These are phyloP conservation scores for Petunia hybrid DNA, from an alignment of 305 asterid genomes.

Conservation along the genomic window DNA sequence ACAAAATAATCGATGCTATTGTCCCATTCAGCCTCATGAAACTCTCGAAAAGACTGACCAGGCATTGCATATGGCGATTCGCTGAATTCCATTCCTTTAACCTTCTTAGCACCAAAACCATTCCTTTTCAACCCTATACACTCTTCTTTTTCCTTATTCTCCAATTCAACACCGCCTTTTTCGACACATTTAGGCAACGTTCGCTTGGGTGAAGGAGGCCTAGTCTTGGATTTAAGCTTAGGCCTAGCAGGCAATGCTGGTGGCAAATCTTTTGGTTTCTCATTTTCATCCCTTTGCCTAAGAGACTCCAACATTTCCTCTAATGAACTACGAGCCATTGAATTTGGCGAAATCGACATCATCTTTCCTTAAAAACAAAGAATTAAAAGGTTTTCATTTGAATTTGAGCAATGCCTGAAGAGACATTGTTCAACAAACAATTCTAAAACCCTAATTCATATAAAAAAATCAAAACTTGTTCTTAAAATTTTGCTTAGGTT, in stretches of 20 bases:
- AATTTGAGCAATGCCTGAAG: slow-evolving; percentile 48
- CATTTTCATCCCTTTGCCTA: slow-evolving; percentile 63
- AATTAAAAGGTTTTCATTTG: slow-evolving; percentile 24
- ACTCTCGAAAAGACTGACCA: slow-evolving; percentile 37
- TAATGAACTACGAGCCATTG: slow-evolving; percentile 76
- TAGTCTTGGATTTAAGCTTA: slow-evolving; percentile 62
- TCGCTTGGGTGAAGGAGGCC: slow-evolving; percentile 76
- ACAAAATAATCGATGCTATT: slow-evolving; percentile 65
- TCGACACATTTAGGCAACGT: slow-evolving; percentile 53
- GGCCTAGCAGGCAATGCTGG: slow-evolving; percentile 93
- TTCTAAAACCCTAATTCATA: slow-evolving; percentile 51
- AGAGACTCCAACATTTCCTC: slow-evolving; percentile 97
- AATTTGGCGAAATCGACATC: slow-evolving; percentile 68
- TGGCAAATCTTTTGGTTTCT: slow-evolving; percentile 70
- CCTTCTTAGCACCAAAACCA: slow-evolving; percentile 57
- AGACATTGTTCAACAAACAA: slow-evolving; percentile 52
- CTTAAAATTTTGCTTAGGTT: background rate
- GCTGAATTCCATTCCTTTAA: slow-evolving; percentile 49
- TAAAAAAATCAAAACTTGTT: slow-evolving; percentile 28
- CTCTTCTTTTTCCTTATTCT: slow-evolving; percentile 38
- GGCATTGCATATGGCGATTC: slow-evolving; percentile 58
- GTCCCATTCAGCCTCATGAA: slow-evolving; percentile 52
- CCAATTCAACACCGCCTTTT: slow-evolving; percentile 46
- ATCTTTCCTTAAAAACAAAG: slow-evolving; percentile 35
- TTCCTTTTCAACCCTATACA: slow-evolving; percentile 43